phyloP scores from a whole-genome alignment of 2,329 filamentous ascomycete genomes.

The Lasiodiplodia hormozganensis region DNA sequence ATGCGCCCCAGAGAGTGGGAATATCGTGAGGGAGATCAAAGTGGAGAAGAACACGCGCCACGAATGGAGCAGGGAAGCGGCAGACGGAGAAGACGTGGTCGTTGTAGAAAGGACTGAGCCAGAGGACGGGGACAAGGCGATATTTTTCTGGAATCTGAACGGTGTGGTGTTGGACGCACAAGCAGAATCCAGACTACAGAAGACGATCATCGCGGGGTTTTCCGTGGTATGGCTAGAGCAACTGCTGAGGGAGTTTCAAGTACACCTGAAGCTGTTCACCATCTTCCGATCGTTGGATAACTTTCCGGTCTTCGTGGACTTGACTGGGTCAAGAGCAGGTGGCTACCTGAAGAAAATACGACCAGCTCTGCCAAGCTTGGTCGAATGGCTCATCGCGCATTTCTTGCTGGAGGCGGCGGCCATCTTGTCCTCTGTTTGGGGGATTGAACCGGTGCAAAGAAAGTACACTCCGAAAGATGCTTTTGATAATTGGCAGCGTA shows the following conservation, averaged over 20 bases:
- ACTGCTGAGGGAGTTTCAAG: conserved; percentile 31
- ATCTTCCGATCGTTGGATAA: conserved; percentile 44
- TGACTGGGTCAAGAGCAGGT: conserved; percentile 1
- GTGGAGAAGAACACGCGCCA: conserved; percentile 51
- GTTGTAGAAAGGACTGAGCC: conserved; percentile 59
- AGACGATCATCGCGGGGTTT: too few relatives aligned
- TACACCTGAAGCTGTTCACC: conserved; percentile 36
- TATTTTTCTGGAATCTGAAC: conserved; percentile 61
- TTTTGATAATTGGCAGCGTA: not conserved
- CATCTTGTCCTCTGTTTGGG: not conserved
- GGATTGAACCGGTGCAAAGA: conserved; percentile 1
- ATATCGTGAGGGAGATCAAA: conserved; percentile 38
- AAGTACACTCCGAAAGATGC: conserved; percentile 1
- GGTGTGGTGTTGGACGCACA: conserved; percentile 45
- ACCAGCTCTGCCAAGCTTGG: not conserved
- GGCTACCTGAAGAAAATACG: too few relatives aligned
- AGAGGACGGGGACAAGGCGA: conserved; percentile 52
- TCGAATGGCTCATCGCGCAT: not conserved
- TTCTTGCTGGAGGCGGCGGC: not conserved
- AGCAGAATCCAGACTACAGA: not conserved
- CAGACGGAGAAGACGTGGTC: conserved; percentile 45
- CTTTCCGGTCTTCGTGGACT: conserved; percentile 38
- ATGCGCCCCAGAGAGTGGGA: conserved; percentile 29
- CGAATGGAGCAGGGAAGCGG: conserved; percentile 54
- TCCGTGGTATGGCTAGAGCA: not conserved